Percentiles rank a stretch among this genome's conserved stretches.
Conservation (phyloP, 495 filamentous ascomycete genomes). For the Hypoxylon intermedium region DNA sequence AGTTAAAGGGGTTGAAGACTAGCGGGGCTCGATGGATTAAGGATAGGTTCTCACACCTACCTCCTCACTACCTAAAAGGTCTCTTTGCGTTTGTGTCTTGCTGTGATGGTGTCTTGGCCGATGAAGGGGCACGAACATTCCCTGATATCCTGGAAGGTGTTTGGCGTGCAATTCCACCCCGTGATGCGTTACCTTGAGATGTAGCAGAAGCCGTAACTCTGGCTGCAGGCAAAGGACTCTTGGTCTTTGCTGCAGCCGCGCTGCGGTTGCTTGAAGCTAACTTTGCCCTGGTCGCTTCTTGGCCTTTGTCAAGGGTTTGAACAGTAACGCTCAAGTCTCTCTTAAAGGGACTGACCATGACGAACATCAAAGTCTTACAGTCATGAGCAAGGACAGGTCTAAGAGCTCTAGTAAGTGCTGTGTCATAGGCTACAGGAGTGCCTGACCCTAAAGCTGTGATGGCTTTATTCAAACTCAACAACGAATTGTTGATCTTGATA, state of each 20-base stretch:
- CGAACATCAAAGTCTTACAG: constrained; percentile 96
- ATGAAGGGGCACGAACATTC: no score
- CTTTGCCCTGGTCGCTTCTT: constrained; percentile 23
- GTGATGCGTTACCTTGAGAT: no score
- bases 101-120: no score
- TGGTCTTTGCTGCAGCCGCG: neutral
- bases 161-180: no score
- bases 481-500: constrained; percentile 90
- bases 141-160: no score
- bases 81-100: no score
- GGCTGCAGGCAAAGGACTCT: no score
- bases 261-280: constrained; percentile 4
- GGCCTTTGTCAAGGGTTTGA: constrained; percentile 32
- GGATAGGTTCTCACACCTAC: no score
- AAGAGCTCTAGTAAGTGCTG: constrained; percentile 89
- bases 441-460: constrained; percentile 86
- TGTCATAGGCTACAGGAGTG: constrained; percentile 87
- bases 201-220: no score
- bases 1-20: no score
- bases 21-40: no score
- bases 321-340: constrained; percentile 65
- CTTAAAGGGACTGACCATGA: constrained; percentile 90
- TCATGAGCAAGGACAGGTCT: constrained; percentile 93
- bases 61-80: no score
- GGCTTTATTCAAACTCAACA: constrained; percentile 90